phyloP scores from a whole-genome alignment of 805 yeast genomes.

The Metschnikowia noctiluminum region DNA sequence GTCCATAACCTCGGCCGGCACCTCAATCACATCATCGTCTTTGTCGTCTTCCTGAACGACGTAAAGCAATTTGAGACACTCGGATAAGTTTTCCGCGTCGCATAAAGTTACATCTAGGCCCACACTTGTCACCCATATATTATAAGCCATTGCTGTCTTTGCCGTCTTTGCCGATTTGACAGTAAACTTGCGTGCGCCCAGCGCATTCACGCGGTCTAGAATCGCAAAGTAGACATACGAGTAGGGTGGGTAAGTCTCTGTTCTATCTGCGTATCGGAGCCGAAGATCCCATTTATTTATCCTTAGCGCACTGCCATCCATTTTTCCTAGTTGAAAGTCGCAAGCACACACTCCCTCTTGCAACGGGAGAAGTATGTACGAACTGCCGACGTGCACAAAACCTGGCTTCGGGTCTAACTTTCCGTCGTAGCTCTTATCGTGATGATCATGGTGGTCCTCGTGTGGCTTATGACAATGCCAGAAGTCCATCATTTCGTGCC shows the following conservation, averaged over 20 bases:
- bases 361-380: slow-evolving; percentile 46
- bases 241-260: slow-evolving; percentile 20
- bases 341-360: slow-evolving; percentile 39
- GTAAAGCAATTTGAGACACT: slow-evolving; percentile 32
- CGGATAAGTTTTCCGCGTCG: slow-evolving; percentile 10
- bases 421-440: slow-evolving; percentile 28
- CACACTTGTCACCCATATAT: slow-evolving; percentile 36
- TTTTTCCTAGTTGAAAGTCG: slow-evolving; percentile 36
- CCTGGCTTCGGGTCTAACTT: slow-evolving; percentile 42
- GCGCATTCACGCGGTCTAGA: slow-evolving; percentile 38
- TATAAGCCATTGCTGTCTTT: slow-evolving; percentile 15
- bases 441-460: slow-evolving; percentile 15
- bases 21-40: slow-evolving; percentile 14
- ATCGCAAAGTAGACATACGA: slow-evolving; percentile 22
- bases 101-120: slow-evolving; percentile 29
- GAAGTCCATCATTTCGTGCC: slow-evolving; percentile 95
- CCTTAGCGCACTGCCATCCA: slow-evolving; percentile 20
- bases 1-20: slow-evolving; percentile 10
- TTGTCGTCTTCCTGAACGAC: slow-evolving; percentile 7
- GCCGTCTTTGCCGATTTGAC: slow-evolving; percentile 13
- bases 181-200: slow-evolving; percentile 34
- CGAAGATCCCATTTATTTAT: slow-evolving; percentile 57
- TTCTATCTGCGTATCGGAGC: slow-evolving; percentile 20
- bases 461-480: slow-evolving; percentile 95
- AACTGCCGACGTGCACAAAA: slow-evolving; percentile 52